phyloP scores from a whole-genome alignment of 2,329 filamentous ascomycete genomes.

The Fusarium proliferatum region DNA sequence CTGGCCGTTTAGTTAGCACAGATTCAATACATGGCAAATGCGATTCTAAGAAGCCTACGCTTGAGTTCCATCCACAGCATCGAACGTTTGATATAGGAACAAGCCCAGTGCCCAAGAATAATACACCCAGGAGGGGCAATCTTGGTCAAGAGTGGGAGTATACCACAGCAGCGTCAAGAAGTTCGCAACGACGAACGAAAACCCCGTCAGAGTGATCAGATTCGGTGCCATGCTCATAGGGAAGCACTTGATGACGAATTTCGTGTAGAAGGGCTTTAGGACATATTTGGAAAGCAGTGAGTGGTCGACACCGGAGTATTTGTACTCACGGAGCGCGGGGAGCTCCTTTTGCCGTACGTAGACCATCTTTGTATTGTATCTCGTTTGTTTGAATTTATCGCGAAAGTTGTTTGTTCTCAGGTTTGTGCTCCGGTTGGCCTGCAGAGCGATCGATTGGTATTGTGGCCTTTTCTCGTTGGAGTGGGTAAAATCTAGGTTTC shows the following conservation, averaged over 20 bases:
- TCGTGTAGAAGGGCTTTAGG: conserved; percentile 96
- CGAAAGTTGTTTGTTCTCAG: neutral
- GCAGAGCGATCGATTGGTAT: conserved; percentile 19
- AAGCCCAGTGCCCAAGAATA: conserved; percentile 88
- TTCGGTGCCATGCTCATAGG: conserved; percentile 94
- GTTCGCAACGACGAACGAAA: conserved; percentile 89
- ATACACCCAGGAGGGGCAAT: conserved; percentile 97
- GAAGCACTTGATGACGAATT: conserved; percentile 93
- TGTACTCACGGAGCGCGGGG: conserved; percentile 90
- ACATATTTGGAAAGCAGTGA: conserved; percentile 92
- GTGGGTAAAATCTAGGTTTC: conserved; percentile 29
- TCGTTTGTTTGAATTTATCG: neutral
- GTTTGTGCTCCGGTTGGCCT: conserved; percentile 7
- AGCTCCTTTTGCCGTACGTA: conserved; percentile 95
- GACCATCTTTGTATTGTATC: conserved; percentile 71
- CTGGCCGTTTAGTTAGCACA: conserved; percentile 53
- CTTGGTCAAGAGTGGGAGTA: conserved; percentile 90
- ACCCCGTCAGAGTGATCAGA: conserved; percentile 89
- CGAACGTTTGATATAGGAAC: conserved; percentile 98
- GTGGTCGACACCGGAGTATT: conserved; percentile 92
- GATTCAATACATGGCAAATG: neutral
- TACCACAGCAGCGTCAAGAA: conserved; percentile 95
- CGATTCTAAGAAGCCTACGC: conserved; percentile 69
- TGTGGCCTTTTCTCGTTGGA: conserved; percentile 30
- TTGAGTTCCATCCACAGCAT: conserved; percentile 94